These are phyloP conservation scores for Diaporthe citrichinensis DNA, from an alignment of 2,329 filamentous ascomycete species.

Conservation along the genomic window DNA sequence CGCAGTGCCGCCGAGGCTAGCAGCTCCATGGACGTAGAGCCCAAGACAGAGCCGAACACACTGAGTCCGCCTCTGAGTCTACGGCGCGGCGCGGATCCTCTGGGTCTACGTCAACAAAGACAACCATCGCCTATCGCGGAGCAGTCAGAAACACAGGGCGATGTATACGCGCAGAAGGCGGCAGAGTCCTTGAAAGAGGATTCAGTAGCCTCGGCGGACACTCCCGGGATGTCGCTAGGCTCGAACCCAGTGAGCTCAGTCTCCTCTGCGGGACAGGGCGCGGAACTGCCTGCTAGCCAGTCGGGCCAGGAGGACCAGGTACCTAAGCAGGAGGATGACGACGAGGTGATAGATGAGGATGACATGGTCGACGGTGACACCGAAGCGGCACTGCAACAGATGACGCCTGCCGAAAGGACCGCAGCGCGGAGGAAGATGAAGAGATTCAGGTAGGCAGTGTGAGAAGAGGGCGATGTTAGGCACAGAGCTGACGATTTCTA, in stretches of 20 bases:
- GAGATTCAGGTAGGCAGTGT: slow-evolving; percentile 76
- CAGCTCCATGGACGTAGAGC: slow-evolving; percentile 74
- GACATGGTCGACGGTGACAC: slow-evolving; percentile 67
- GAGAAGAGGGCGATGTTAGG: background rate
- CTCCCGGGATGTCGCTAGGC: slow-evolving; percentile 55
- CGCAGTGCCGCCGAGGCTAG: slow-evolving; percentile 54
- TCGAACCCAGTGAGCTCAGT: slow-evolving; percentile 58
- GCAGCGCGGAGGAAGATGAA: slow-evolving; percentile 79
- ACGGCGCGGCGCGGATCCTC: slow-evolving; percentile 55
- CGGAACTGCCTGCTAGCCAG: slow-evolving; percentile 52
- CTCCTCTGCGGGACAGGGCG: slow-evolving; percentile 54
- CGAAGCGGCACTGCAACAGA: slow-evolving; percentile 59
- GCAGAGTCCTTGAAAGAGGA: slow-evolving; percentile 56
- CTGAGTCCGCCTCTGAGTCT: slow-evolving; percentile 53
- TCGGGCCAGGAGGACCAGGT: slow-evolving; percentile 55
- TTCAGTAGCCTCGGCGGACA: slow-evolving; percentile 56
- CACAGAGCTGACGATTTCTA: slow-evolving; percentile 59
- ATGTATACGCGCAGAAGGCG: slow-evolving; percentile 55
- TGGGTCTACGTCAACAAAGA: slow-evolving; percentile 59
- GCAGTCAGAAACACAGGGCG: slow-evolving; percentile 50
- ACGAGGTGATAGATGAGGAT: slow-evolving; percentile 70
- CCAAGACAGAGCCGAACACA: slow-evolving; percentile 63
- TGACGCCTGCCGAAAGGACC: slow-evolving; percentile 69
- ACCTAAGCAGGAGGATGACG: slow-evolving; percentile 64
- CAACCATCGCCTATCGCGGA: slow-evolving; percentile 56